phyloP scores from a whole-genome alignment of 2,329 filamentous ascomycete species.

The Neurospora sp. region DNA sequence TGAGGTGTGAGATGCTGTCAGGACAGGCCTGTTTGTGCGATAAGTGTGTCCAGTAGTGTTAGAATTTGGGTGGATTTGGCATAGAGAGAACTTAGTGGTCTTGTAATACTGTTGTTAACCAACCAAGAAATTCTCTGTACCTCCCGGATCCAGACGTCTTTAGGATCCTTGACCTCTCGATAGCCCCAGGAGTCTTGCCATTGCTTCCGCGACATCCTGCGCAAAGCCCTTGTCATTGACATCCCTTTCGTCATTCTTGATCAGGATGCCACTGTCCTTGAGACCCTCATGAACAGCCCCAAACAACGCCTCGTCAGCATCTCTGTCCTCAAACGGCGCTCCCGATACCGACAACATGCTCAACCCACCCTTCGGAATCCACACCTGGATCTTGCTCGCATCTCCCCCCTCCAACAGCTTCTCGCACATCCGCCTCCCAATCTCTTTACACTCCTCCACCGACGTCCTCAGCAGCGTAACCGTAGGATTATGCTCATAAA shows the following conservation, averaged over 20 bases:
- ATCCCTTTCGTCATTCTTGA: slow-evolving; percentile 38
- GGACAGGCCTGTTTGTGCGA: not conserved
- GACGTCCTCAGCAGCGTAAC: slow-evolving; percentile 59
- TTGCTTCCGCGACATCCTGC: slow-evolving; percentile 32
- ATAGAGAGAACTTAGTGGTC: not conserved
- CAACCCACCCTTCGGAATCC: slow-evolving; percentile 50
- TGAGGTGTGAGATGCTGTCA: too few relatives aligned
- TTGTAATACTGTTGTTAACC: not conserved
- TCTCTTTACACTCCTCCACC: slow-evolving; percentile 4
- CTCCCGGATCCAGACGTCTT: not conserved
- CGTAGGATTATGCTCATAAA: slow-evolving; percentile 57
- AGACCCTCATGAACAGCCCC: slow-evolving; percentile 37
- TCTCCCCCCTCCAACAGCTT: slow-evolving; percentile 1
- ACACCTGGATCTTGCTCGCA: slow-evolving; percentile 26
- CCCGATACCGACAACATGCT: slow-evolving; percentile 48
- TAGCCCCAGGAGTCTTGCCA: slow-evolving; percentile 23
- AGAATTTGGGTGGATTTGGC: not conserved
- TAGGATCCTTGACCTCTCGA: not conserved
- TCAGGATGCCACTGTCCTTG: slow-evolving; percentile 33
- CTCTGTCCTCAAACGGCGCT: slow-evolving; percentile 40
- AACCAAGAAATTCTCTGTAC: not conserved
- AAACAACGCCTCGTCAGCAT: slow-evolving; percentile 41
- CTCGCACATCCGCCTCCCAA: slow-evolving; percentile 6
- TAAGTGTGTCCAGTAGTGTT: not conserved
- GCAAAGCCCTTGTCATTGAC: slow-evolving; percentile 48